Conservation (phyloP, 345 rosid species). For the Lenwebbia sp. region DNA sequence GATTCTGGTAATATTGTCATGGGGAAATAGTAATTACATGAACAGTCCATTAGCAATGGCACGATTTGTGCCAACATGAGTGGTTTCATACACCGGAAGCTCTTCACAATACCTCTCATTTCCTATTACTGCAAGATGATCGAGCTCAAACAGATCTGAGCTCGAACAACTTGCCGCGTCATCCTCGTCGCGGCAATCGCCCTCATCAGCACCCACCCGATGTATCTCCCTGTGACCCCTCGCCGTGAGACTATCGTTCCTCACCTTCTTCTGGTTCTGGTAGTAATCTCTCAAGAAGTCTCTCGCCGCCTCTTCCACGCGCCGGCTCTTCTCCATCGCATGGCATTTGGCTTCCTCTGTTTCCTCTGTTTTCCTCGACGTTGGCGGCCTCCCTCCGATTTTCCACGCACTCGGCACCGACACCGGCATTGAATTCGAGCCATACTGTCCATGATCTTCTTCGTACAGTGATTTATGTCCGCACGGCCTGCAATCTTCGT, state of each 20-base stretch:
- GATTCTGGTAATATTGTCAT: not conserved
- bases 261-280: conserved; percentile 21
- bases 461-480: conserved; percentile 28
- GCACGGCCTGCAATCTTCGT: conserved; percentile 43
- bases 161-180: conserved; percentile 41
- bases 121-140: conserved; percentile 14
- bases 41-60: conserved; percentile 40
- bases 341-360: conserved; percentile 4
- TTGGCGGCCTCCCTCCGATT: conserved; percentile 20
- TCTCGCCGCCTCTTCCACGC: conserved; percentile 33
- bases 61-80: conserved; percentile 35
- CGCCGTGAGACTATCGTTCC: not conserved
- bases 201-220: not conserved
- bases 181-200: conserved; percentile 6
- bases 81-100: conserved; percentile 68
- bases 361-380: not conserved
- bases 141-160: conserved; percentile 53
- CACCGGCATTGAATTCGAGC: conserved; percentile 15
- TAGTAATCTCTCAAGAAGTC: conserved; percentile 30
- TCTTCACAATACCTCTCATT: conserved; percentile 31
- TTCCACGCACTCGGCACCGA: conserved; percentile 29
- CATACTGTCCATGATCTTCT: conserved; percentile 3
- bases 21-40: not conserved
- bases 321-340: conserved; percentile 15
- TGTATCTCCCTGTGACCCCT: not conserved